Evolutionary conservation across 129 eudicot genomes (phyloP).

Genomic region (Flaveria bidentis): DNA sequence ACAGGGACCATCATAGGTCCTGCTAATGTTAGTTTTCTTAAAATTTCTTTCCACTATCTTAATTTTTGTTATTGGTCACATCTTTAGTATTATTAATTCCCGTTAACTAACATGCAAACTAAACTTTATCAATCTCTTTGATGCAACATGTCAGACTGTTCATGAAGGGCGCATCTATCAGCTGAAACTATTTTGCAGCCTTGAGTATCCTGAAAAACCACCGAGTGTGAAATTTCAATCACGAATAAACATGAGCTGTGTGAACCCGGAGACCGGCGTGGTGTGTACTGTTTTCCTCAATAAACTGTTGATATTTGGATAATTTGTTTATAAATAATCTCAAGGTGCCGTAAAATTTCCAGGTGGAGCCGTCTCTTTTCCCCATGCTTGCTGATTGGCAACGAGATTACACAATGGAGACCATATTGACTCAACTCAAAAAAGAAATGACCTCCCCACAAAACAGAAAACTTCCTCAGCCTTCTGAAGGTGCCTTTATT

Average conservation of each 20-base stretch:
- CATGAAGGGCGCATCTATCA: slow-evolving; percentile 78
- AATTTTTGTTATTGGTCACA: background rate
- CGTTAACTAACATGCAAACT: background rate
- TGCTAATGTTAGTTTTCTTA: slow-evolving; percentile 58
- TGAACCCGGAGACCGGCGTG: slow-evolving; percentile 61
- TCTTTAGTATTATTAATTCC: background rate
- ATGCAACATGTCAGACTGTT: slow-evolving; percentile 52
- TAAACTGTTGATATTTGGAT: slow-evolving; percentile 2
- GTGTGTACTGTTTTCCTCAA: slow-evolving; percentile 39
- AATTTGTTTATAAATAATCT: slow-evolving; percentile 20
- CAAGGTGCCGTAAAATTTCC: slow-evolving; percentile 22
- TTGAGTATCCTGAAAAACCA: slow-evolving; percentile 56
- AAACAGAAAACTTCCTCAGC: slow-evolving; percentile 79
- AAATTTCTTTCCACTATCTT: background rate
- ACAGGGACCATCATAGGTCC: slow-evolving; percentile 89
- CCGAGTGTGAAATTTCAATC: slow-evolving; percentile 57
- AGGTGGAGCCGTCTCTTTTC: slow-evolving; percentile 76
- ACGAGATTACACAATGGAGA: slow-evolving; percentile 85
- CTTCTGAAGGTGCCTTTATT: slow-evolving; percentile 59
- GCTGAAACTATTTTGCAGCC: slow-evolving; percentile 53
- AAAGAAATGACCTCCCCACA: slow-evolving; percentile 81
- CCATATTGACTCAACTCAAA: slow-evolving; percentile 62
- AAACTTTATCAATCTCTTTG: slow-evolving; percentile 4
- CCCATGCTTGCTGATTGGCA: slow-evolving; percentile 87
- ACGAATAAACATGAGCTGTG: slow-evolving; percentile 56